Percentiles rank a stretch among this genome's conserved stretches.
These are phyloP conservation scores for Mortierella sp. DNA, from an alignment of 371 early-diverging fungal species.

Conservation along the genomic window DNA sequence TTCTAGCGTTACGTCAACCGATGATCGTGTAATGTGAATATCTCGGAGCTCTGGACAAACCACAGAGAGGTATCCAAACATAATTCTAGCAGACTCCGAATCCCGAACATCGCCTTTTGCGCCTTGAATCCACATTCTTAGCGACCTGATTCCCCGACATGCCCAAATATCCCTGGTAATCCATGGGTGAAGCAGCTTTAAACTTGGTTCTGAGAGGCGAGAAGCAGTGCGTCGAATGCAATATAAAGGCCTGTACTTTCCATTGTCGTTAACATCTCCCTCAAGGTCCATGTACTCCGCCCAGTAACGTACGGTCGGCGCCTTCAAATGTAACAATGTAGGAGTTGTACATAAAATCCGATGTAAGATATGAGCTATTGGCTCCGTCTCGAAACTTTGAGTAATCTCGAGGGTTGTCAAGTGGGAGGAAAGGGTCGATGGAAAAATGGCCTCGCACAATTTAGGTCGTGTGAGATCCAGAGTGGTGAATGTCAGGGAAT, in stretches of 20 bases:
- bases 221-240: not conserved
- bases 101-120: not conserved
- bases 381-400: not conserved
- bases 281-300: not conserved
- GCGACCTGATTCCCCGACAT: slow-evolving; percentile 1
- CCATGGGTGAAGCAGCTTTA: not conserved
- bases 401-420: not conserved
- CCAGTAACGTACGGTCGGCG: not conserved
- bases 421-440: not conserved
- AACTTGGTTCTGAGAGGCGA: not conserved
- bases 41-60: not conserved
- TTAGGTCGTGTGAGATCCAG: not conserved
- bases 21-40: not conserved
- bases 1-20: not conserved
- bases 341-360: not conserved
- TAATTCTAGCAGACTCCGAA: not conserved
- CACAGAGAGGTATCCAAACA: not conserved
- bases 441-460: not conserved
- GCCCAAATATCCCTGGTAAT: not conserved
- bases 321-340: not conserved
- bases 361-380: not conserved
- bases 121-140: slow-evolving; percentile 6
- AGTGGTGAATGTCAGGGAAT: not conserved
- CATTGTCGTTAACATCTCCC: not conserved
- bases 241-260: not conserved